Evolutionary conservation across 1,284 basidiomycete species (phyloP).

Genomic region (Schizopora paradoxa): DNA sequence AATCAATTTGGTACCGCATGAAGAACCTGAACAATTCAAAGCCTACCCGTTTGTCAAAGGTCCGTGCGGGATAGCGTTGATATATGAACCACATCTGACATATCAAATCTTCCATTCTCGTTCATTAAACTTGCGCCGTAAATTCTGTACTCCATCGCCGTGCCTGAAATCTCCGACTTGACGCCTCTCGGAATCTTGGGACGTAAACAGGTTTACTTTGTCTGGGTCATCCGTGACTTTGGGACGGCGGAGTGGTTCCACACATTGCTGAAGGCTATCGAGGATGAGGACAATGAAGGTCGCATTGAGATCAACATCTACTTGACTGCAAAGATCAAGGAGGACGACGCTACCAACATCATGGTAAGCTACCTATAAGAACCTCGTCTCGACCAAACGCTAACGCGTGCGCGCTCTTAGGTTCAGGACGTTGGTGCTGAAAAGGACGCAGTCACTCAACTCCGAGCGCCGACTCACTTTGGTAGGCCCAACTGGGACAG

Average conservation of each 20-base stretch:
- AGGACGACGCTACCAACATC: constrained; percentile 88
- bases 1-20: constrained; percentile 93
- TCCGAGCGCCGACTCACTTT: constrained; percentile 88
- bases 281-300: constrained; percentile 81
- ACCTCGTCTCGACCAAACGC: neutral
- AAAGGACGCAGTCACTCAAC: constrained; percentile 79
- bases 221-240: constrained; percentile 87
- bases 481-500: constrained; percentile 90
- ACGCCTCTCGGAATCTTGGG: too few species aligned
- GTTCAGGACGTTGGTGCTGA: constrained; percentile 85
- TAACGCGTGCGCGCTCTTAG: constrained; percentile 26
- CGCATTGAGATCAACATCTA: constrained; percentile 89
- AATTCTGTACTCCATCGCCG: too few species aligned
- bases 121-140: too few species aligned
- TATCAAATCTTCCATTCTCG: neutral
- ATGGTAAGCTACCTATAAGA: constrained; percentile 40
- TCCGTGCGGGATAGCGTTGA: constrained; percentile 1
- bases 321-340: constrained; percentile 81
- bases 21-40: constrained; percentile 71
- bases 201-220: constrained; percentile 63
- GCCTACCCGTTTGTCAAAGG: constrained; percentile 71
- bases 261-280: constrained; percentile 84
- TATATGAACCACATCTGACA: neutral
- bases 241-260: constrained; percentile 89
- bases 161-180: too few species aligned